Percentiles rank a stretch among this genome's conserved stretches.
These are phyloP conservation scores for Aspergillus carbonarius DNA, from an alignment of 2,329 filamentous ascomycete genomes.

Conservation along the genomic window DNA sequence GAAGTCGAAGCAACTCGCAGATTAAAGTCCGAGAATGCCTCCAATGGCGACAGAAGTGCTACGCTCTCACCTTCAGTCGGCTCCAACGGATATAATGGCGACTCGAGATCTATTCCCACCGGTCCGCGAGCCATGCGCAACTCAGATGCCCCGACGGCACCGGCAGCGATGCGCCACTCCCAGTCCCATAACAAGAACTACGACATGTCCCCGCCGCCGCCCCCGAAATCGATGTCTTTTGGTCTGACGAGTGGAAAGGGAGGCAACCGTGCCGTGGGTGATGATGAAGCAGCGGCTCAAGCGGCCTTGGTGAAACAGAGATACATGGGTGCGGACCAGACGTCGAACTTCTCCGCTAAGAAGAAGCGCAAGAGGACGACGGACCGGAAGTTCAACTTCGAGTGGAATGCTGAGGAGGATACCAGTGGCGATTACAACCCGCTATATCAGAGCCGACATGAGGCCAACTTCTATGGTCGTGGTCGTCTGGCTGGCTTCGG, in stretches of 20 bases:
- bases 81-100: constrained; percentile 27
- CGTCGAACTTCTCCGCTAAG: constrained; percentile 87
- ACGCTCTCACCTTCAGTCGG: constrained; percentile 14
- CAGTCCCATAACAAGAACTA: constrained; percentile 42
- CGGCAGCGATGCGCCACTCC: constrained; percentile 48
- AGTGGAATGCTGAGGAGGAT: constrained; percentile 94
- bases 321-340: constrained; percentile 89
- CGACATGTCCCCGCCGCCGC: constrained; percentile 55
- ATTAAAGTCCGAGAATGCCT: constrained; percentile 43
- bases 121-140: constrained; percentile 68
- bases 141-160: constrained; percentile 54
- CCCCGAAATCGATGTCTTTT: constrained; percentile 29
- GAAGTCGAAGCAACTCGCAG: constrained; percentile 65
- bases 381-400: constrained; percentile 98
- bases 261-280: constrained; percentile 38
- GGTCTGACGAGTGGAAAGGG: background rate
- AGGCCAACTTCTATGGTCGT: constrained; percentile 68
- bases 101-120: constrained; percentile 57
- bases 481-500: constrained; percentile 67
- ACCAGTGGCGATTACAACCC: constrained; percentile 82
- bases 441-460: constrained; percentile 67
- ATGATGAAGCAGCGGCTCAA: constrained; percentile 65
- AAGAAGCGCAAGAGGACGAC: constrained; percentile 93
- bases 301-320: constrained; percentile 71
- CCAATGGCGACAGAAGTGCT: constrained; percentile 30